Evolutionary conservation across 2,329 filamentous ascomycete genomes (phyloP).

Genomic region (Trichophaea hybrida): DNA sequence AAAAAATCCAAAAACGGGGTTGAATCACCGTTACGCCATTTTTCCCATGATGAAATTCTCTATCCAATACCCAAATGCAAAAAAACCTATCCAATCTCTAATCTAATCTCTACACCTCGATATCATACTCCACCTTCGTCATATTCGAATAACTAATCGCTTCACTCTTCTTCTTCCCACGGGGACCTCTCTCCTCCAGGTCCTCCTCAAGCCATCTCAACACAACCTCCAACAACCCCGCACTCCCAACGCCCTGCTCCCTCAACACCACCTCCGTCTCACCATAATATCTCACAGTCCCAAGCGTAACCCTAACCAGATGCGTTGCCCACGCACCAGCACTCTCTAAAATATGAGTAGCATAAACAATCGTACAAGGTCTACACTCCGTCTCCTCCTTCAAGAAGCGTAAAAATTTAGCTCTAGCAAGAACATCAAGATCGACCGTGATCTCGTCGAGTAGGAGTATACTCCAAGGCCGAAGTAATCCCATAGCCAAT

Average conservation of each 20-base stretch:
- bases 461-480: constrained; percentile 81
- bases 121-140: constrained; percentile 37
- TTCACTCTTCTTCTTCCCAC: constrained; percentile 40
- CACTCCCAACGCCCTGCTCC: constrained; percentile 21
- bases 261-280: constrained; percentile 38
- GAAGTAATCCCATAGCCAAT: constrained; percentile 83
- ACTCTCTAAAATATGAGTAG: constrained; percentile 94
- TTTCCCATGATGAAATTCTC: background rate
- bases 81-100: background rate
- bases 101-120: background rate
- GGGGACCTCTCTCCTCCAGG: constrained; percentile 60
- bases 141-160: constrained; percentile 10
- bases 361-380: constrained; percentile 86
- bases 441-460: constrained; percentile 77
- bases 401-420: constrained; percentile 73
- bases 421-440: constrained; percentile 70
- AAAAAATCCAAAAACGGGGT: background rate
- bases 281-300: constrained; percentile 77
- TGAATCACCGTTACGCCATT: background rate
- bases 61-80: background rate
- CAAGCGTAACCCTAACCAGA: constrained; percentile 87
- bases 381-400: constrained; percentile 71
- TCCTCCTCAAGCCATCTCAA: constrained; percentile 76
- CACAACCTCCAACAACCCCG: constrained; percentile 50
- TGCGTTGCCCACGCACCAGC: constrained; percentile 89